Conservation (phyloP, 148 eudicot species). For the Limonium bicolor region DNA sequence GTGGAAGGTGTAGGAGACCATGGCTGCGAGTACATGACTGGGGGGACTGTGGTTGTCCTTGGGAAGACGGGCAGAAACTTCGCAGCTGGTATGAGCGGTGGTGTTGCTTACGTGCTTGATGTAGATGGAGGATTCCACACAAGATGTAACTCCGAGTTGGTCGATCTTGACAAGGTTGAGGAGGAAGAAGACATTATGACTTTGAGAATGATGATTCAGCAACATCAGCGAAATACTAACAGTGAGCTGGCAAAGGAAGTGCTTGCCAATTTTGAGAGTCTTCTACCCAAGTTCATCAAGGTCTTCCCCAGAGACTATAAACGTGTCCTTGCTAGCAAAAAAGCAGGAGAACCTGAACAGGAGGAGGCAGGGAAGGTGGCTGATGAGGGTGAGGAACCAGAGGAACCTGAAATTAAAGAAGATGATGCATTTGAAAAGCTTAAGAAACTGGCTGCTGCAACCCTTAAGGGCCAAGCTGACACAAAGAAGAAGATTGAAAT, state of each 20-base stretch:
- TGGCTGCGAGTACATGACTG: slow-evolving; percentile 99
- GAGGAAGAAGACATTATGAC: slow-evolving; percentile 85
- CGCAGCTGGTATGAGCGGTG: slow-evolving; percentile 99
- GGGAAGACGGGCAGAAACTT: slow-evolving; percentile 96
- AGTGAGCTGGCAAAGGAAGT: slow-evolving; percentile 79
- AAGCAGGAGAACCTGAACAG: slow-evolving; percentile 37
- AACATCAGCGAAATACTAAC: slow-evolving; percentile 88
- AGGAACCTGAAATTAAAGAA: slow-evolving; percentile 48
- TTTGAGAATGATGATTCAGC: slow-evolving; percentile 88
- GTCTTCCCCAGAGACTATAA: slow-evolving; percentile 97
- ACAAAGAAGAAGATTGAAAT: too few relatives aligned
- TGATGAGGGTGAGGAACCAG: slow-evolving; percentile 38
- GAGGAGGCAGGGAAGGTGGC: slow-evolving; percentile 34
- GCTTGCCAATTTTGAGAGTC: slow-evolving; percentile 56
- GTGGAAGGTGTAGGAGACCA: slow-evolving; percentile 99
- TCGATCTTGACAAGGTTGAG: slow-evolving; percentile 88
- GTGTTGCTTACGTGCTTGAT: slow-evolving; percentile 82
- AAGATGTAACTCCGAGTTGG: slow-evolving; percentile 79
- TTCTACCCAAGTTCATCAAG: slow-evolving; percentile 71
- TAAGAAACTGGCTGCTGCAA: slow-evolving; percentile 58
- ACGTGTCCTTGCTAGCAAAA: slow-evolving; percentile 61
- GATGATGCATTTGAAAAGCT: slow-evolving; percentile 90
- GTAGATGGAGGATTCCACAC: slow-evolving; percentile 46
- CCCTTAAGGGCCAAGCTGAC: slow-evolving; percentile 25
- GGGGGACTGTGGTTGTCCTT: slow-evolving; percentile 80